phyloP scores from a whole-genome alignment of 1,284 basidiomycete genomes.

The Takashimella tepidaria region DNA sequence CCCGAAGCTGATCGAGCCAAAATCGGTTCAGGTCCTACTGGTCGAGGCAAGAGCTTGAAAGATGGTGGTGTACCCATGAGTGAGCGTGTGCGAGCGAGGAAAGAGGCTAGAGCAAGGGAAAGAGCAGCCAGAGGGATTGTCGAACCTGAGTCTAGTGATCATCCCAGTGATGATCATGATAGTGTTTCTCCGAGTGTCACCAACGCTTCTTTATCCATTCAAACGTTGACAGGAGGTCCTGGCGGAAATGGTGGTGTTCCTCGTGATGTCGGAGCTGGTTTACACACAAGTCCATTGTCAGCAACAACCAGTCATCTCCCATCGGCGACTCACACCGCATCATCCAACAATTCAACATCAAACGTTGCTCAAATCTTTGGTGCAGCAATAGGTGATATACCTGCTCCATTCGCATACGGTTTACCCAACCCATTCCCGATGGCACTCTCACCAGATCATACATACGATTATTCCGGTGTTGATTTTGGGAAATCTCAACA shows the following conservation, averaged over 20 bases:
- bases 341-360: background rate
- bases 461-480: conserved; percentile 16
- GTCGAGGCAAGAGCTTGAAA: conserved; percentile 46
- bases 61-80: conserved; percentile 49
- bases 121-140: conserved; percentile 29
- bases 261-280: conserved; percentile 4
- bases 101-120: conserved; percentile 43
- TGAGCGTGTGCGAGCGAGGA: conserved; percentile 46
- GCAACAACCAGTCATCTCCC: background rate
- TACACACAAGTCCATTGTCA: background rate
- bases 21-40: conserved; percentile 48
- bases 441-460: conserved; percentile 29
- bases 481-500: conserved; percentile 4
- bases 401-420: conserved; percentile 35
- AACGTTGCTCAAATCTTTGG: conserved; percentile 15
- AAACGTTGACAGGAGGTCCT: background rate
- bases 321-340: background rate
- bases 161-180: conserved; percentile 13
- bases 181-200: conserved; percentile 24
- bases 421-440: conserved; percentile 40
- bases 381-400: conserved; percentile 14
- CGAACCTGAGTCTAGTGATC: conserved; percentile 15
- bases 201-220: conserved; percentile 1
- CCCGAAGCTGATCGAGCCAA: conserved; percentile 54
- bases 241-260: background rate